phyloP scores from a whole-genome alignment of 306 rosid genomes.

The Cucurbita maxima region DNA sequence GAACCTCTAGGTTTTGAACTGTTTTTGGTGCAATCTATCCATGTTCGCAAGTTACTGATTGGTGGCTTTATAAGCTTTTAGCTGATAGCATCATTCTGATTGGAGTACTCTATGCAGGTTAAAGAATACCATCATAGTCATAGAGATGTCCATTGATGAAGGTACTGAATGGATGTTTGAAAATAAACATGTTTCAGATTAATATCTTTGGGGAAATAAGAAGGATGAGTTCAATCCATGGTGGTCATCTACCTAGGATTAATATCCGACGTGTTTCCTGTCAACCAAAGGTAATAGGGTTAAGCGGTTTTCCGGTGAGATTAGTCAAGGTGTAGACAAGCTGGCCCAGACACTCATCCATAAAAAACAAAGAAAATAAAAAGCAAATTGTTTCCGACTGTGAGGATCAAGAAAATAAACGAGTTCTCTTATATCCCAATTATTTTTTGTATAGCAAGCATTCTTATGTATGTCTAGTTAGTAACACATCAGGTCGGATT shows the following conservation, averaged over 20 bases:
- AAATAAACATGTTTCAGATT: background rate
- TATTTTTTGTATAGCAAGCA: background rate
- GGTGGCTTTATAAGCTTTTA: background rate
- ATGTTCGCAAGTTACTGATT: background rate
- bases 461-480: background rate
- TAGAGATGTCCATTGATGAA: background rate
- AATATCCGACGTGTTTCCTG: too few species aligned
- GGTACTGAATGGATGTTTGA: background rate
- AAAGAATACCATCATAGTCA: background rate
- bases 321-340: too few species aligned
- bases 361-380: too few species aligned
- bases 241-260: too few species aligned
- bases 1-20: background rate
- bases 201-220: too few species aligned
- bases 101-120: conserved; percentile 4
- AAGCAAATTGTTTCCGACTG: background rate
- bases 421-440: background rate
- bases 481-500: background rate
- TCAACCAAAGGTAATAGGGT: too few species aligned
- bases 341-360: too few species aligned
- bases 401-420: background rate
- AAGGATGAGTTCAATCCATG: too few species aligned
- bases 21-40: background rate
- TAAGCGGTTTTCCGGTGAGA: too few species aligned
- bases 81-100: background rate